These are phyloP conservation scores for Solanum ahanhuiri DNA, from an alignment of 257 asterid species.

Conservation along the genomic window DNA sequence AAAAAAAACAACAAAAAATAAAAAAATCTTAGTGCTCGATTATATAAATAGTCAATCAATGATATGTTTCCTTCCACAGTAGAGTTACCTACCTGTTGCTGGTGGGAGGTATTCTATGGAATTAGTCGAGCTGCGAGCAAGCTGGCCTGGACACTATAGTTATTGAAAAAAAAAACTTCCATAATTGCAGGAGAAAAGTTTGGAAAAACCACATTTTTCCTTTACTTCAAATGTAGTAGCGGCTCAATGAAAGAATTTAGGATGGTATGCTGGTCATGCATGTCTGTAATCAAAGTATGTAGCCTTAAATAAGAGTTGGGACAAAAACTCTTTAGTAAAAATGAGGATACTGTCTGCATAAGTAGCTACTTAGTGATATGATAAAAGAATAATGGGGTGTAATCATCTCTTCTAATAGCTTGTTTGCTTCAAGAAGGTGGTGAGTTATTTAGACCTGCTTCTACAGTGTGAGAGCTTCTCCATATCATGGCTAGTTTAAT, in stretches of 20 bases:
- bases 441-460: neutral
- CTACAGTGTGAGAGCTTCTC: neutral
- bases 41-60: neutral
- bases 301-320: neutral
- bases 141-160: too few relatives aligned
- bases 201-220: neutral
- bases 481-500: neutral
- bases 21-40: neutral
- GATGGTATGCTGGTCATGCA: too few relatives aligned
- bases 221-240: neutral
- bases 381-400: neutral
- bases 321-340: neutral
- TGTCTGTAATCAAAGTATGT: neutral
- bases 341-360: neutral
- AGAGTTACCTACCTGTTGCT: too few relatives aligned
- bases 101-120: too few relatives aligned
- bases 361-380: neutral
- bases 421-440: neutral
- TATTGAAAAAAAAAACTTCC: neutral
- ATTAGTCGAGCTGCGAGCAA: too few relatives aligned
- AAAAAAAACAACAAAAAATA: neutral
- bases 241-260: neutral
- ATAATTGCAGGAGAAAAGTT: neutral
- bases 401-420: neutral
- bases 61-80: neutral